Conservation (phyloP, 192 early-diverging fungal species). For the Rhizoclosmatium globosum region DNA sequence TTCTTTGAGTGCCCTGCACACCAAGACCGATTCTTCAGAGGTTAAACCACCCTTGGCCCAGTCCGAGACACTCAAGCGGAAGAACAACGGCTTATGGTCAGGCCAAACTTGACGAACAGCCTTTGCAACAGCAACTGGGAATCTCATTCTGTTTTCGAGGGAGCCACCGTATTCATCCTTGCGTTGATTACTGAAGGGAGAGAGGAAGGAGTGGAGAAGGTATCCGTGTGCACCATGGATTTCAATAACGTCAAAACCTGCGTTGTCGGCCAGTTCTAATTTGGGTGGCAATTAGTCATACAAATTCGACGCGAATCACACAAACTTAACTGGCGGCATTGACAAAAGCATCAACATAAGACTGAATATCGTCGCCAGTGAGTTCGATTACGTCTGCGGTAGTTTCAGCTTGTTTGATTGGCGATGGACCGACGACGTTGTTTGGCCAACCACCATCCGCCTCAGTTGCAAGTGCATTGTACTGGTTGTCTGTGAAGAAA, state of each 20-base stretch:
- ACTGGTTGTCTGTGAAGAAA: slow-evolving; percentile 25
- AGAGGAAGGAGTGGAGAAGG: slow-evolving; percentile 85
- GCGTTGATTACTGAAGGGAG: slow-evolving; percentile 81
- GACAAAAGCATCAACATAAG: slow-evolving; percentile 63
- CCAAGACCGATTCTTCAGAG: slow-evolving; percentile 72
- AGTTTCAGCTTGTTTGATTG: slow-evolving; percentile 40
- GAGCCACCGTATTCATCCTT: slow-evolving; percentile 91
- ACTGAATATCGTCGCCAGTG: slow-evolving; percentile 69
- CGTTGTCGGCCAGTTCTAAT: slow-evolving; percentile 70
- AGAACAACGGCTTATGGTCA: slow-evolving; percentile 80
- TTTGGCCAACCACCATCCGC: slow-evolving; percentile 76
- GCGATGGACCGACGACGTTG: slow-evolving; percentile 72
- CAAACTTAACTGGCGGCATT: slow-evolving; percentile 4
- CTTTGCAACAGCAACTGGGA: slow-evolving; percentile 45
- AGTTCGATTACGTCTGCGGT: slow-evolving; percentile 62
- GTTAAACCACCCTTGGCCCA: slow-evolving; percentile 73
- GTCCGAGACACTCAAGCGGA: slow-evolving; percentile 84
- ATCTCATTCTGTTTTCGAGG: slow-evolving; percentile 83
- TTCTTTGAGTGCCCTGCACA: slow-evolving; percentile 60
- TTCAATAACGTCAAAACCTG: slow-evolving; percentile 88
- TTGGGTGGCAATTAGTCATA: slow-evolving; percentile 12
- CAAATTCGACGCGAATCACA: not conserved
- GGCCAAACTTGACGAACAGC: slow-evolving; percentile 76
- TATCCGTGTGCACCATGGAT: slow-evolving; percentile 85
- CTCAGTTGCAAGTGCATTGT: slow-evolving; percentile 37